Conservation (phyloP, 371 early-diverging fungal species). For the Paraphysoderma sedebokerense region DNA sequence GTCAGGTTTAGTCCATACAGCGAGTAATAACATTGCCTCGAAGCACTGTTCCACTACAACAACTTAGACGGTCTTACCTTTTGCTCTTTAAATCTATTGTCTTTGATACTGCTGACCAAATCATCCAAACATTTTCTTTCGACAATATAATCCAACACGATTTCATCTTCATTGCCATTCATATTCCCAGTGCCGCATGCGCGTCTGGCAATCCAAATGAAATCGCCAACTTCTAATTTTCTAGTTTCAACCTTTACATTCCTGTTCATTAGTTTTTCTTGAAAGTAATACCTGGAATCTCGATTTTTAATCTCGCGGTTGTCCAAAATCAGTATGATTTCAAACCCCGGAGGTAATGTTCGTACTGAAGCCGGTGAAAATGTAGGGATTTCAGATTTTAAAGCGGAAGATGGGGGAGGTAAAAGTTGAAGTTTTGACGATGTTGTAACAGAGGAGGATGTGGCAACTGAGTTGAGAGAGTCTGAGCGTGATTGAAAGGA, state of each 20-base stretch:
- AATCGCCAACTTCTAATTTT: slow-evolving; percentile 66
- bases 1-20: no score
- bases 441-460: no score
- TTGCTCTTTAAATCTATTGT: slow-evolving; percentile 91
- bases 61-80: slow-evolving; percentile 32
- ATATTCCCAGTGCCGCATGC: slow-evolving; percentile 3
- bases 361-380: not conserved
- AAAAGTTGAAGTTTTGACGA: no score
- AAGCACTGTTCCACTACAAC: no score
- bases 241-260: slow-evolving; percentile 37
- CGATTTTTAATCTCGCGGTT: slow-evolving; percentile 44
- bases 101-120: slow-evolving; percentile 74
- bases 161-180: slow-evolving; percentile 28
- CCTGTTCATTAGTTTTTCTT: slow-evolving; percentile 30
- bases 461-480: no score
- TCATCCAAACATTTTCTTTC: slow-evolving; percentile 94
- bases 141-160: slow-evolving; percentile 65
- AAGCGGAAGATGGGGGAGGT: no score
- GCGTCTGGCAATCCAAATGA: slow-evolving; percentile 64
- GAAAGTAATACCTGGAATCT: slow-evolving; percentile 25
- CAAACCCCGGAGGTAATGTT: slow-evolving; percentile 30
- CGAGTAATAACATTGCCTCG: no score
- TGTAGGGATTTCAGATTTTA: no score
- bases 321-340: slow-evolving; percentile 61
- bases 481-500: no score